phyloP scores from a whole-genome alignment of 2,329 filamentous ascomycete genomes.

The Nannizzia gypsea region DNA sequence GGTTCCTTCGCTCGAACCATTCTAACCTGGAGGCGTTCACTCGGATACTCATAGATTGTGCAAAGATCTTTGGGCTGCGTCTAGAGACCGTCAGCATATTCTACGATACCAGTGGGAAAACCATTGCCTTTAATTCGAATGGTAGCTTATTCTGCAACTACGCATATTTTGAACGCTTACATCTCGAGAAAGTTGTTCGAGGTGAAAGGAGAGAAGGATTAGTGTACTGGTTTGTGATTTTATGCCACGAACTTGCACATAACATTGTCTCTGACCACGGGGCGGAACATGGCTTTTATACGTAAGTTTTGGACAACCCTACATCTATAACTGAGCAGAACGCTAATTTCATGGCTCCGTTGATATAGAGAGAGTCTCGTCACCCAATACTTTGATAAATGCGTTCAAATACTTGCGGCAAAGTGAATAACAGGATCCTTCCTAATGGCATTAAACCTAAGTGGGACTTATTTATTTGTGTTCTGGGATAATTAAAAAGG shows the following conservation, averaged over 20 bases:
- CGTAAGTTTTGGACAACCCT: conserved; percentile 17
- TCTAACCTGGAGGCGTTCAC: conserved; percentile 58
- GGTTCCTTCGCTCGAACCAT: neutral
- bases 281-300: conserved; percentile 71
- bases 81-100: conserved; percentile 68
- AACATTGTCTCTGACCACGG: conserved; percentile 74
- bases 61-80: conserved; percentile 59
- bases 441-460: too few species aligned
- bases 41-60: conserved; percentile 55
- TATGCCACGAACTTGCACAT: conserved; percentile 91
- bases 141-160: conserved; percentile 92
- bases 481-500: neutral
- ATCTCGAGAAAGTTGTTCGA: conserved; percentile 42
- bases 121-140: conserved; percentile 82
- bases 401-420: conserved; percentile 45
- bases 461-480: neutral
- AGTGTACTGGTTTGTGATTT: conserved; percentile 88
- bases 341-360: neutral
- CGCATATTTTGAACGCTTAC: conserved; percentile 71
- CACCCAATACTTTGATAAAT: conserved; percentile 61
- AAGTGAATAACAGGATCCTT: neutral
- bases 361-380: conserved; percentile 57
- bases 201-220: conserved; percentile 51
- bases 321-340: neutral
- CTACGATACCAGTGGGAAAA: conserved; percentile 64